Evolutionary conservation across 495 filamentous ascomycete species (phyloP), one percentile per base, ranked within the genome.

Genomic region (Penicillium lividum): DNA sequence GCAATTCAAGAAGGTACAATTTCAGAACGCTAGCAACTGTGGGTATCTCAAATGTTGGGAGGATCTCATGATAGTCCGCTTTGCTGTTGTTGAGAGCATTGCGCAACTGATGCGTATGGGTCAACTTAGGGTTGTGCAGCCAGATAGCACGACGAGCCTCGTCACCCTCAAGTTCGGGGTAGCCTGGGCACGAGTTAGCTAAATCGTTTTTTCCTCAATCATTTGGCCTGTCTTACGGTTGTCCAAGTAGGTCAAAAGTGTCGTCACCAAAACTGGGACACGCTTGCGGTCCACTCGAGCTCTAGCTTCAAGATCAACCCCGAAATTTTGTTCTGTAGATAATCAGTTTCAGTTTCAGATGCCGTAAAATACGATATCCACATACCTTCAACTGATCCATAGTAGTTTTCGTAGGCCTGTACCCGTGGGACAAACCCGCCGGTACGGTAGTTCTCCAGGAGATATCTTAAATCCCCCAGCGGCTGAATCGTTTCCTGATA

Each of bases 401-500:
- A 99, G 74, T 99, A 99, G 73, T 97, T 98, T 77, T 99, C 94
- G 73, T 98, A 99, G 4, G 87, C 84, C 51, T 92, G 86, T n/a
- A 98, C 93, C 60, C 84, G 92, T 7, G 94, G 94, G 15, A 89
- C 82, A 73, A 95, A 99, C 47, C 86, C 88, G 50, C 94, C 94
- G 22, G 94, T 99, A 36, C 94, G 87, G 70, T 99, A 98, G 69
- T 93, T 97, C 76, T 98, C 95, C n/a, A 99, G 80, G 54, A 99
- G 81, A 66, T 98, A 99, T 65, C 95, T 83, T 59, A 98, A 77
- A 76, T 99, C 94, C 33, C 92, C 92, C 15, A 86, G 67, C 9
- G 94, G 94, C 69, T 97, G 95, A 28, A 99, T 89, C 3, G 94
- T 98, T 78, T 99, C 94, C 75, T 99, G 95, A 70, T 95, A 98